Evolutionary conservation across 768 basidiomycete genomes (phyloP), one percentile per base, ranked within the genome.

Genomic region (Termitomyces eurrhizus): DNA sequence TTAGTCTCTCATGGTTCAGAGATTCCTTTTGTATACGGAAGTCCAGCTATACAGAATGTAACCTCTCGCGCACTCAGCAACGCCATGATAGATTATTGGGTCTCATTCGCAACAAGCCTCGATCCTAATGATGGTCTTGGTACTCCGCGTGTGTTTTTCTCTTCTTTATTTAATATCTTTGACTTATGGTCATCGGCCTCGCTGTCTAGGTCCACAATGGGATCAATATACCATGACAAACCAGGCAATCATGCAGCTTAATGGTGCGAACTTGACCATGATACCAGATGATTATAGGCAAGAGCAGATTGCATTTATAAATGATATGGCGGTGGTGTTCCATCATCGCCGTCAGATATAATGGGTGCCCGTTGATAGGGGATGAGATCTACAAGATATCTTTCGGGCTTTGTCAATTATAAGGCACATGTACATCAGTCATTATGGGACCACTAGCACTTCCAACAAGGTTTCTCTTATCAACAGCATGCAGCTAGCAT

Each of bases 101-200:
- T 81, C 24, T 80, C 80, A 0, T 81, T 81, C 58, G 76, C 76
- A 0, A 76, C 73, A 2, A 76, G 74, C 29, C 66, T 80, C 29
- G 71, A 75, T 36, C 78, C 79, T 21, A 80, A 80, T 52, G 79
- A 80, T 55, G 75, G 76, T 5, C 70, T 65, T 14, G 79, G 78
- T 16, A 48, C 65, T 26, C 51, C 59, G 9, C 75, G 77, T 78
- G 68, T 11, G 65, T 33, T 11, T 14, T 7, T 13, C 24, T 45
- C 24, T 24, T 51, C 4, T 37, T 42, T 11, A 14, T 60, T 4
- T 1, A 0, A 21, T 11, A 7, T 39, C 2, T 13, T 46, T 24
- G 8, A 24, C 13, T 13, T 32, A 26, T 42, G 7, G 12, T 32
- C 13, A 46, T 33, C 1, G 24, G 62, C 67, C 55, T 59, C 56